A percentile compares a stretch with the other conserved stretches of the same genome.
phyloP scores from a whole-genome alignment of 345 rosid species.

The Clarkia xantiana region DNA sequence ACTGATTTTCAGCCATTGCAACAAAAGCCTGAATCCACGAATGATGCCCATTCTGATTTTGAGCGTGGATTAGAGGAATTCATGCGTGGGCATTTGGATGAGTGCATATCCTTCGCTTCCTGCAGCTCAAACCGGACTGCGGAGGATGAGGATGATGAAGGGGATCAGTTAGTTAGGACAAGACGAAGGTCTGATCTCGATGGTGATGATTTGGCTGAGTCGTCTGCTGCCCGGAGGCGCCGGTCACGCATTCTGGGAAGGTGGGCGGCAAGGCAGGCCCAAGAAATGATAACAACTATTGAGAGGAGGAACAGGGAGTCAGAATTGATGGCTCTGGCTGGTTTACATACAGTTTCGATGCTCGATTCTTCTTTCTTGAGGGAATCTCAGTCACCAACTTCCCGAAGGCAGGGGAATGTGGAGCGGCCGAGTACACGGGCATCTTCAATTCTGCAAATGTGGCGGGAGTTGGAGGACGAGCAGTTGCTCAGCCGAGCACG shows the following conservation, averaged over 20 bases:
- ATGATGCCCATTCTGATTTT: conserved; percentile 42
- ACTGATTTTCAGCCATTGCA: conserved; percentile 61
- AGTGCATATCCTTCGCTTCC: conserved; percentile 74
- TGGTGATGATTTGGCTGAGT: conserved; percentile 85
- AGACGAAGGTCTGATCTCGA: conserved; percentile 78
- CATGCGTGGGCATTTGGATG: conserved; percentile 81
- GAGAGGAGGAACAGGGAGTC: conserved; percentile 96
- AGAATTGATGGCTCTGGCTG: conserved; percentile 89
- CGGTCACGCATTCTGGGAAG: conserved; percentile 68
- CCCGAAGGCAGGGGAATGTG: conserved; percentile 55
- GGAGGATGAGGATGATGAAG: conserved; percentile 67
- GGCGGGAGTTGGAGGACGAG: conserved; percentile 99
- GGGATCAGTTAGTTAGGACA: conserved; percentile 68
- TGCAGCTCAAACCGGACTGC: conserved; percentile 59
- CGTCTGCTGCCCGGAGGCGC: conserved; percentile 81
- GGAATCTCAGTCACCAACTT: conserved; percentile 67
- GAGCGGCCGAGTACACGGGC: conserved; percentile 88
- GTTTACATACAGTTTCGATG: conserved; percentile 91
- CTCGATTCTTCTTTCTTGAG: conserved; percentile 88
- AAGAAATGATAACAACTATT: conserved; percentile 92
- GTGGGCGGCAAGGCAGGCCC: conserved; percentile 99
- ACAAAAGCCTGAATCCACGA: conserved; percentile 63
- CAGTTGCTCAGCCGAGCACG: conserved; percentile 77
- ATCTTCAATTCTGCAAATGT: conserved; percentile 84
- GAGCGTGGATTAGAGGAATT: conserved; percentile 78